phyloP scores from a whole-genome alignment of 2,329 filamentous ascomycete genomes.

The Teratosphaeria gauchensis region DNA sequence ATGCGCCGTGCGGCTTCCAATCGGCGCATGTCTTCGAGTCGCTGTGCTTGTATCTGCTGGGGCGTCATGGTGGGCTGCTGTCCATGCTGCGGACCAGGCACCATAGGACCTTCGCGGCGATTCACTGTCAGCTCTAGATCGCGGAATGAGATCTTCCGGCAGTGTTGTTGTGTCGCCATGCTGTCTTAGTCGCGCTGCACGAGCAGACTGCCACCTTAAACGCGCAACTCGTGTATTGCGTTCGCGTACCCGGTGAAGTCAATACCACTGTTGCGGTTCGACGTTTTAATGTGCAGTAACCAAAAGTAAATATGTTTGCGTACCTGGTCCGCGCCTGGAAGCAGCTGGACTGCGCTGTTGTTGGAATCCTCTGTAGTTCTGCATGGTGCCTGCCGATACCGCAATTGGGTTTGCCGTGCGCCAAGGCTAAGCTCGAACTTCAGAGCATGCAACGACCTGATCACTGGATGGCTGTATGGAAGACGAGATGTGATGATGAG shows the following conservation, averaged over 20 bases:
- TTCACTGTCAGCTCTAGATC: conserved; percentile 37
- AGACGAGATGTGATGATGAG: not conserved
- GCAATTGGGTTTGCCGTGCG: conserved; percentile 9
- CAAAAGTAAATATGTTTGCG: conserved; percentile 7
- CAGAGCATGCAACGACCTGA: not conserved
- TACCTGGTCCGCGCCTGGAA: conserved; percentile 36
- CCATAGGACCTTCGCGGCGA: conserved; percentile 35
- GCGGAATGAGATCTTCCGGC: conserved; percentile 38
- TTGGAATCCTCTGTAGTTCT: conserved; percentile 39
- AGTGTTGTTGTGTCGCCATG: conserved; percentile 2
- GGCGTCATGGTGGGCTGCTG: conserved; percentile 30
- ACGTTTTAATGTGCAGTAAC: not conserved
- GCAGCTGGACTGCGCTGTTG: conserved; percentile 24
- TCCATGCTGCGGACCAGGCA: conserved; percentile 18
- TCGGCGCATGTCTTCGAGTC: conserved; percentile 31
- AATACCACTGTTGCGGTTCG: not conserved
- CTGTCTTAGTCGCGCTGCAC: not conserved
- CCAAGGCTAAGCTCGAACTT: conserved; percentile 7
- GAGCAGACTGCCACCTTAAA: not conserved
- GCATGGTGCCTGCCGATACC: conserved; percentile 25
- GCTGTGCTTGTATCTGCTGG: conserved; percentile 38
- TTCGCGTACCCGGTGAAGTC: not conserved
- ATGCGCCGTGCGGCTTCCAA: conserved; percentile 60
- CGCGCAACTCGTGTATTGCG: not conserved
- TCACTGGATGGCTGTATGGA: not conserved